Percentiles rank a stretch among this genome's conserved stretches.
phyloP scores from a whole-genome alignment of 352 stramenopile genomes.

The Phytophthora pini region DNA sequence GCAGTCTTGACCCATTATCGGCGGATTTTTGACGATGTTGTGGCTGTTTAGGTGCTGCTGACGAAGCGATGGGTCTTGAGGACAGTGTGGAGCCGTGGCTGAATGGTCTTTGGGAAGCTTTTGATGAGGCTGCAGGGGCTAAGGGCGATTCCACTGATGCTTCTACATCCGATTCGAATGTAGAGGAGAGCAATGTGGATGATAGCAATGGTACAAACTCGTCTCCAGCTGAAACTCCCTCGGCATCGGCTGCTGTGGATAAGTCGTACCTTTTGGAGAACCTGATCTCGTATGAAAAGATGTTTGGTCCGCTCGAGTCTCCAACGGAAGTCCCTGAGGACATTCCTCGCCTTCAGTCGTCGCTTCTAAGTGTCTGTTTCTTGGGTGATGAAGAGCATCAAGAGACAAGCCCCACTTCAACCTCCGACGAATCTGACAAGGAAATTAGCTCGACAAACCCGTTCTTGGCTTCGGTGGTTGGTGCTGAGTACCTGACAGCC shows the following conservation, averaged over 20 bases:
- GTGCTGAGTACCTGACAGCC: conserved; percentile 61
- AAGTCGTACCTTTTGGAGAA: conserved; percentile 45
- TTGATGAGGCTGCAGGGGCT: conserved; percentile 43
- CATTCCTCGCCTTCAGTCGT: conserved; percentile 60
- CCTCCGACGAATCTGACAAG: conserved; percentile 11
- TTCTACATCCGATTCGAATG: conserved; percentile 33
- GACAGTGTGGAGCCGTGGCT: conserved; percentile 95
- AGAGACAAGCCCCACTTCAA: conserved; percentile 2
- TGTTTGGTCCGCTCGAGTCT: conserved; percentile 54
- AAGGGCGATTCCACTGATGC: not conserved
- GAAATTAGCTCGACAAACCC: conserved; percentile 59
- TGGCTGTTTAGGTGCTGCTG: conserved; percentile 68
- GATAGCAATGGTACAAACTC: not conserved
- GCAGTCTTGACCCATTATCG: too few relatives aligned
- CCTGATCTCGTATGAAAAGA: conserved; percentile 60
- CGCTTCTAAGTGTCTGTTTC: conserved; percentile 56
- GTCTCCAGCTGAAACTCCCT: not conserved
- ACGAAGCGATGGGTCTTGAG: conserved; percentile 95
- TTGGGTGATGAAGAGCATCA: conserved; percentile 30
- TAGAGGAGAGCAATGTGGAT: conserved; percentile 13
- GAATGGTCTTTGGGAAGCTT: conserved; percentile 59
- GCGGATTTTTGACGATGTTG: conserved; percentile 1
- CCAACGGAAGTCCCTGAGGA: conserved; percentile 53
- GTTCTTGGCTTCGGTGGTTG: conserved; percentile 51
- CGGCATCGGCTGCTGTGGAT: not conserved